Conservation (phyloP, 805 yeast species). For the Spathaspora boniae region DNA sequence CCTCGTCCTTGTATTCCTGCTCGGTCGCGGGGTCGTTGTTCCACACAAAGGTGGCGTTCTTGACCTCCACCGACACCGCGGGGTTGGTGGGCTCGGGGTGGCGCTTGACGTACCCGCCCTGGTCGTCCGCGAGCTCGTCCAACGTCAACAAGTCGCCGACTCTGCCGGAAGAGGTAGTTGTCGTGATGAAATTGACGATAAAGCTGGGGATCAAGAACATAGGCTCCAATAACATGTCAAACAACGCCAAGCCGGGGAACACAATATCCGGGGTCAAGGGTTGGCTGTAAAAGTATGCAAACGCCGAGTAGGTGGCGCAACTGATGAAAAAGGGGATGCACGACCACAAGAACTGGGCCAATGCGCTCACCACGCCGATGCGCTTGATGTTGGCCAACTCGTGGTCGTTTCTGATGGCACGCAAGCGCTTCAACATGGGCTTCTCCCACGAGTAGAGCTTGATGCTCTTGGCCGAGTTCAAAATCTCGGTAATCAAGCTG, state of each 20-base stretch:
- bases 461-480: slow-evolving; percentile 35
- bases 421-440: slow-evolving; percentile 34
- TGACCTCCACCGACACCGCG: slow-evolving; percentile 19
- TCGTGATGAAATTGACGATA: slow-evolving; percentile 25
- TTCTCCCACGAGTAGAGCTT: slow-evolving; percentile 42
- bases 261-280: slow-evolving; percentile 34
- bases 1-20: slow-evolving; percentile 16
- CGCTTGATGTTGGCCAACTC: slow-evolving; percentile 26
- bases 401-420: slow-evolving; percentile 31
- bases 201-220: slow-evolving; percentile 30
- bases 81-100: slow-evolving; percentile 10
- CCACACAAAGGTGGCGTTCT: slow-evolving; percentile 34
- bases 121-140: slow-evolving; percentile 30
- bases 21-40: slow-evolving; percentile 22
- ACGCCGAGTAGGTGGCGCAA: slow-evolving; percentile 29
- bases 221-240: slow-evolving; percentile 34
- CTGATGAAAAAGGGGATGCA: slow-evolving; percentile 36
- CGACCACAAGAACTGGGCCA: slow-evolving; percentile 33
- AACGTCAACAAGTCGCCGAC: slow-evolving; percentile 27
- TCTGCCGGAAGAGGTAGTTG: slow-evolving; percentile 31
- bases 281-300: slow-evolving; percentile 18
- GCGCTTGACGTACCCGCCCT: slow-evolving; percentile 17
- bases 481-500: slow-evolving; percentile 34
- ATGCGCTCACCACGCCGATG: slow-evolving; percentile 32
- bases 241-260: slow-evolving; percentile 40